Evolutionary conservation across 192 early-diverging fungal genomes (phyloP), one percentile per base, ranked within the genome.

Genomic region (Coemansia brasiliensis): DNA sequence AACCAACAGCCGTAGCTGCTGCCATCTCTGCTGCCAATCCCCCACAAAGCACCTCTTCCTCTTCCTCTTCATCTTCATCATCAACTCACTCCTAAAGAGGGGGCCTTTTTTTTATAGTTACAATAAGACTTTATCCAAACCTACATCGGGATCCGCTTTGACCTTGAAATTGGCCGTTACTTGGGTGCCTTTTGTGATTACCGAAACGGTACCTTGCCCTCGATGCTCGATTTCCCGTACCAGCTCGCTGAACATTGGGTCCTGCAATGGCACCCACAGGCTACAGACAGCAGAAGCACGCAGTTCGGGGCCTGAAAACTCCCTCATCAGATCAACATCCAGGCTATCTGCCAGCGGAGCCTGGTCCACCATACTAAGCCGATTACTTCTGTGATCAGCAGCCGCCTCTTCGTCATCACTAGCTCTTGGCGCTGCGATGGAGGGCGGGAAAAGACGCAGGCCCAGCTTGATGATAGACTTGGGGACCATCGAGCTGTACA

Each of bases 251-350:
- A 75, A 75, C 55, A 69, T 39, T 0, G 5, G 7, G 64, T 67
- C 58, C 15, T 43, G 60, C 39, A 71, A 45, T 2, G 74, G 74
- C 52, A 77, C 74, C 74, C 74, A 77, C 56, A 77, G 57, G 13
- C 52, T 70, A 53, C 67, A 60, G 12, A 64, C 57, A 0, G 74
- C 54, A 5, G 40, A 52, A 5, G 74, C 74, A 11, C 67, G 59
- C 18, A 67, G 5, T 15, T 55, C 56, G 1, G 67, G 64, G 26
- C 50, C 53, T 0, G 74, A 39, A 44, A 77, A 70, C 64, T 39
- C 32, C 8, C 52, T 8, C 12, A 48, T 53, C 39, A 77, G 29
- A 29, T 63, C 56, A 3, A 44, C 15, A 15, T 60, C 43, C 16
- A 7, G 3, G 44, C 42, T 27, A 2, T 16, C 24, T 0, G 41